A percentile compares a stretch with the other conserved stretches of the same genome.
phyloP scores from a whole-genome alignment of 2,329 filamentous ascomycete genomes.

The Spiromastix sp. region DNA sequence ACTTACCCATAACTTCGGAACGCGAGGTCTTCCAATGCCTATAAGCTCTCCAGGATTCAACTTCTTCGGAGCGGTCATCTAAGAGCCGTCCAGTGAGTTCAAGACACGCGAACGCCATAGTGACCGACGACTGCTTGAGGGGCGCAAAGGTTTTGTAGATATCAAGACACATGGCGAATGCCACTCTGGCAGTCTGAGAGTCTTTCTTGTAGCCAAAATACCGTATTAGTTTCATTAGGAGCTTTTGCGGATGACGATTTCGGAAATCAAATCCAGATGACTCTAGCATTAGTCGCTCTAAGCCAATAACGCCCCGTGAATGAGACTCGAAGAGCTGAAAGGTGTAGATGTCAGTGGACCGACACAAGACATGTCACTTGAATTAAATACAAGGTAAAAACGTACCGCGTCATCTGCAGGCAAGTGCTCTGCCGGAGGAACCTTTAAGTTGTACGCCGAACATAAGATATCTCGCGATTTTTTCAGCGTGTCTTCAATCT shows the following conservation, averaged over 20 bases:
- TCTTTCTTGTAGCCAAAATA: constrained; percentile 42
- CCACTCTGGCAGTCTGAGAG: constrained; percentile 36
- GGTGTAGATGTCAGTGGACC: no score
- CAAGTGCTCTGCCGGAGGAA: constrained; percentile 53
- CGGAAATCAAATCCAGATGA: constrained; percentile 90
- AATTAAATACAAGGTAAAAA: constrained; percentile 8
- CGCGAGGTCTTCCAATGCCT: constrained; percentile 38
- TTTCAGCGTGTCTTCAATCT: constrained; percentile 95
- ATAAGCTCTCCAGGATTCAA: constrained; percentile 39
- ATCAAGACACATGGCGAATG: constrained; percentile 77
- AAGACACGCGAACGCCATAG: constrained; percentile 70
- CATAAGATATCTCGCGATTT: constrained; percentile 90
- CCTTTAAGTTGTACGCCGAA: constrained; percentile 78
- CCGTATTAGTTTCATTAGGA: constrained; percentile 69
- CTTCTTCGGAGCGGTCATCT: constrained; percentile 43
- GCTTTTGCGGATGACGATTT: constrained; percentile 74
- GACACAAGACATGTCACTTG: no score
- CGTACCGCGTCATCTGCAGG: constrained; percentile 73
- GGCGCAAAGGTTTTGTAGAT: constrained; percentile 89
- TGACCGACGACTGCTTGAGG: constrained; percentile 78
- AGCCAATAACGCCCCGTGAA: constrained; percentile 71
- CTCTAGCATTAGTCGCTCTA: constrained; percentile 89
- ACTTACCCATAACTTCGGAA: constrained; percentile 38
- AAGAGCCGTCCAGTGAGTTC: constrained; percentile 68
- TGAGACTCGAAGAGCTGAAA: constrained; percentile 67